Evolutionary conservation across 768 basidiomycete genomes (phyloP), one percentile per base, ranked within the genome.

Genomic region (Coprinellus micaceus): DNA sequence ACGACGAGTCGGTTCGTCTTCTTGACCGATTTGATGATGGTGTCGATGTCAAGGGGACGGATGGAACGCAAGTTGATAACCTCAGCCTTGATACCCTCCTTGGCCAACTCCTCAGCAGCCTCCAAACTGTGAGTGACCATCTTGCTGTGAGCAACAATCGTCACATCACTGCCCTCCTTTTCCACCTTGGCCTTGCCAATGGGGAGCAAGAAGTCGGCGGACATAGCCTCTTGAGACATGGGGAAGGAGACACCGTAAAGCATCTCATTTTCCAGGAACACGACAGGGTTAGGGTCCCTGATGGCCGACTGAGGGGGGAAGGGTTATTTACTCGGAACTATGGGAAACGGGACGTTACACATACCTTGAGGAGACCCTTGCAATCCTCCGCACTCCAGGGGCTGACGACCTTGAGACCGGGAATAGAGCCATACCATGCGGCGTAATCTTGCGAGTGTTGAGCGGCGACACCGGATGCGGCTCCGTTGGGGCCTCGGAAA

Each of bases 201-300:
- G 33, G 95, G 96, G 53, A 98, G 78, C 43, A 95, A 72, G 83
- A 94, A 99, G 76, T 91, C 84, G 71, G 95, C 91, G 52, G 92
- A 94, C 86, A 97, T 86, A 64, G 94, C 95, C 66, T 95, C 95
- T 60, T 85, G 71, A 25, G 94, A 93, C 87, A 98, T 88, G 49
- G 95, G 94, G 88, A 98, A 99, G 33, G 89, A 83, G 61, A 94
- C 86, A 74, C 97, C 97, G 77, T 99, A 99, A 70, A 99, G 74
- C 85, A 99, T 94, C 74, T 99, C 97, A 75, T 99, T 99, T 71
- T 99, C 97, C 52, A 99, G 89, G 83, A 99, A 94, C 63, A 98
- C 94, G 63, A 98, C 91, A 13, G 94, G 94, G 77, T 96, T 98
- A 53, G 95, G 95, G 73, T 99, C 97, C 37, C 97, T 91, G 68